Evolutionary conservation across 2,329 filamentous ascomycete genomes (phyloP).

Genomic region (Microdochium trichocladiopsis): DNA sequence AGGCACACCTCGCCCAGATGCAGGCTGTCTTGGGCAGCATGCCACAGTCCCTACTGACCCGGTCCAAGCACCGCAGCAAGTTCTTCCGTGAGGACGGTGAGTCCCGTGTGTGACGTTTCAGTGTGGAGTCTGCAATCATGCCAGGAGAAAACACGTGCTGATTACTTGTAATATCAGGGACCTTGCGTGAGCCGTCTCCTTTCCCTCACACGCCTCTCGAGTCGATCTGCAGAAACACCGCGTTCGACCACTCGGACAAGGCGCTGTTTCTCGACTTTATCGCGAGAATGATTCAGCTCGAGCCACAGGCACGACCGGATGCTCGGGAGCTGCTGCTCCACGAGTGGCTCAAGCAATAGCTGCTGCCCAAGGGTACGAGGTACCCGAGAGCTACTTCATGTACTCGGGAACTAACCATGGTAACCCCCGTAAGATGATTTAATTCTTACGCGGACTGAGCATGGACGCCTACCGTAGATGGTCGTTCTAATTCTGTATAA

Average conservation of each 20-base stretch:
- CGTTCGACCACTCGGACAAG: neutral
- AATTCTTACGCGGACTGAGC: no score
- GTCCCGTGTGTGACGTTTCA: conserved; percentile 22
- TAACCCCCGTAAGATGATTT: no score
- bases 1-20: conserved; percentile 18
- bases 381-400: no score
- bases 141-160: neutral
- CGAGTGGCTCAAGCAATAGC: neutral
- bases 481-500: no score
- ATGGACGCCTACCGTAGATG: no score
- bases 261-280: neutral
- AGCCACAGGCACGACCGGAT: neutral
- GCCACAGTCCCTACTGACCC: conserved; percentile 5
- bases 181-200: neutral
- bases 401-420: no score
- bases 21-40: conserved; percentile 10
- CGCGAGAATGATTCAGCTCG: neutral
- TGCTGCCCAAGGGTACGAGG: no score
- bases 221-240: neutral
- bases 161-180: neutral
- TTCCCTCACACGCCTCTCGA: neutral
- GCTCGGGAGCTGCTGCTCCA: neutral
- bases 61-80: neutral
- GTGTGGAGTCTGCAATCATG: neutral
- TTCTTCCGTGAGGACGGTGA: neutral